Base-by-base conservation (phyloP, 768 basidiomycete species). In the Sporobolomyces phaffii region DNA sequence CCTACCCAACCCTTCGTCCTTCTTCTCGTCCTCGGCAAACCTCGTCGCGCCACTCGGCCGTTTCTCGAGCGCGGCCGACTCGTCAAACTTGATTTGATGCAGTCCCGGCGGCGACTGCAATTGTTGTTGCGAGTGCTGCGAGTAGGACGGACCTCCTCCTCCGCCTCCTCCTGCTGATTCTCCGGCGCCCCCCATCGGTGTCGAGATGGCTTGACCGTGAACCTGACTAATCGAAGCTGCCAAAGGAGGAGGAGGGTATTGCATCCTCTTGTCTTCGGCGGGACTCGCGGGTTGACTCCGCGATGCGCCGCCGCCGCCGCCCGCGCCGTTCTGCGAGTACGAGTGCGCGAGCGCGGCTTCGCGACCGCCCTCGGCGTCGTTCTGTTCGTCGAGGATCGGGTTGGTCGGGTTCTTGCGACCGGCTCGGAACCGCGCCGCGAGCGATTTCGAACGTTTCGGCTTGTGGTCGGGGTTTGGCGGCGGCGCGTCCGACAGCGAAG, bases 1-100 rank as follows among this genome's bases (percentile, higher is more conserved):
- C 43, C 56, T 58, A 1, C 56, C 56, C 8, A 58, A 20, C 3
- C 56, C 56, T 20, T 36, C 54, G 18, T 59, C 44, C 61, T 68
- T 62, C 43, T 45, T 31, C 88, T 90, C 75, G 90, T 91, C 79
- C 79, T 86, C 26, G 89, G 87, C 56, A 78, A 89, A 86, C 74
- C 47, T 81, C 22, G 87, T 88, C 20, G 89, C 90, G 76, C 83
- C 89, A 64, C 47, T 81, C 3, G 89, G 88, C 24, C 84, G 88
- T 63, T 85, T 83, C 54, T 56, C 54, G 71, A 72, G 83, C 67
- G 89, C 87, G 76, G 83, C 87, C 8, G 81, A 85, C 72, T 86
- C 87, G 9, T 63, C 66, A 40, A 68, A 68, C 50, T 41, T 52
- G 50, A 68, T 53, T 61, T 56, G 54, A 26, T n/a, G n/a, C n/a